A percentile compares a stretch with the other conserved stretches of the same genome.
Evolutionary conservation across 2,329 filamentous ascomycete genomes (phyloP).

Genomic region (Corniculantispora saksenae): DNA sequence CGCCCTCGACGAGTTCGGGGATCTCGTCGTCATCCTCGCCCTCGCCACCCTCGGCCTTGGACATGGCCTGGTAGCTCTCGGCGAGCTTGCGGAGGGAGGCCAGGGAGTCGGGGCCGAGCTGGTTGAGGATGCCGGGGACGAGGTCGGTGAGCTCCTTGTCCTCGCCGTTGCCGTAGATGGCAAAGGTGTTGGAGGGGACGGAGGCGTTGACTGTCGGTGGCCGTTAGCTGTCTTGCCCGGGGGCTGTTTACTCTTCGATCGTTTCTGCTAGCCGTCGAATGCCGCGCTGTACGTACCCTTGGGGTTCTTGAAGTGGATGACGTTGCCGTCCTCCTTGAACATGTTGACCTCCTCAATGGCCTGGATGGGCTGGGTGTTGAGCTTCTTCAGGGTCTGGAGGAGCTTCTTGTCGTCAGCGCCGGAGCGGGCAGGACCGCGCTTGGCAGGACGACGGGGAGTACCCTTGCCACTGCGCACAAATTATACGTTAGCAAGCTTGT

Average conservation of each 20-base stretch:
- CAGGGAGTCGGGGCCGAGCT: constrained; percentile 96
- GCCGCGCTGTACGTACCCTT: constrained; percentile 70
- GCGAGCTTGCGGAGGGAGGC: constrained; percentile 97
- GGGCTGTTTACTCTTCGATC: neutral
- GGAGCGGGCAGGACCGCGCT: constrained; percentile 92
- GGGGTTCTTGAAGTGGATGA: constrained; percentile 97
- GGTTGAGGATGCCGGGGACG: constrained; percentile 98
- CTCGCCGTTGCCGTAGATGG: constrained; percentile 97
- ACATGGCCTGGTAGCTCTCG: constrained; percentile 99
- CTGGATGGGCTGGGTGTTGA: constrained; percentile 99
- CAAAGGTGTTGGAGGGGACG: constrained; percentile 97
- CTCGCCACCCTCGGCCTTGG: constrained; percentile 84
- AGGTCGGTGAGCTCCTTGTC: constrained; percentile 99
- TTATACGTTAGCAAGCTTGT: constrained; percentile 32
- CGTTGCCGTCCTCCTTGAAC: constrained; percentile 99
- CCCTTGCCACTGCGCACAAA: constrained; percentile 76
- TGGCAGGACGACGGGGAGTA: constrained; percentile 95
- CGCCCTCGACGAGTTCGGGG: constrained; percentile 92
- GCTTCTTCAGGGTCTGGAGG: constrained; percentile 95
- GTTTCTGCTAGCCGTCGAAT: neutral
- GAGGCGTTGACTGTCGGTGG: constrained; percentile 79
- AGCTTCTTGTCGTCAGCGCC: constrained; percentile 99
- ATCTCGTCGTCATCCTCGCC: constrained; percentile 94
- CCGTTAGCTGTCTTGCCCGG: constrained; percentile 18
- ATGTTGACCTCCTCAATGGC: constrained; percentile 99